phyloP scores from a whole-genome alignment of 2,329 filamentous ascomycete species.

The Alternaria sp. region DNA sequence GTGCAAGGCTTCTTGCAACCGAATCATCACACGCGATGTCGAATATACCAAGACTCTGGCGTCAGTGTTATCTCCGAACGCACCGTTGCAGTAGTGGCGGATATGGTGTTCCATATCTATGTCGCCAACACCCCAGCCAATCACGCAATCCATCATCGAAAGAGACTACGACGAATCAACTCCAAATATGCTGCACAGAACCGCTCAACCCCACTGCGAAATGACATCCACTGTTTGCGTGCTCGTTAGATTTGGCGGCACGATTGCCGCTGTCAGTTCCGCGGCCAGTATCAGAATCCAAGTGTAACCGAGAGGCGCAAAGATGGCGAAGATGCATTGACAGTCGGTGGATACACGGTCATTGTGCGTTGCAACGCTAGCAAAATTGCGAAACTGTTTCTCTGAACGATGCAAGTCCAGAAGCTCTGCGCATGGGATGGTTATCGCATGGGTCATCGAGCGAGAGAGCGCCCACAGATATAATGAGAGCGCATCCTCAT shows the following conservation, averaged over 20 bases:
- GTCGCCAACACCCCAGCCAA: constrained; percentile 39
- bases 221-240: not conserved
- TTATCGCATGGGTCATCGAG: not conserved
- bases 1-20: constrained; percentile 10
- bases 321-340: not conserved
- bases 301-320: not conserved
- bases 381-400: not conserved
- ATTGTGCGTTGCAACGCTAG: not conserved
- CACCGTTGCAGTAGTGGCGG: constrained; percentile 10
- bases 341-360: not conserved
- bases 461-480: constrained; percentile 1
- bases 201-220: not conserved
- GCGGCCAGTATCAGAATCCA: not conserved
- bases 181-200: constrained; percentile 2
- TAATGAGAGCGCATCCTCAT: constrained; percentile 1
- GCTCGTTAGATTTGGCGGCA: not conserved
- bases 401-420: not conserved
- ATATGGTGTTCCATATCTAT: constrained; percentile 22
- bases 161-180: constrained; percentile 29
- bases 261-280: not conserved
- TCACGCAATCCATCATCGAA: constrained; percentile 41
- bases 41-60: constrained; percentile 5
- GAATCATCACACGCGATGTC: constrained; percentile 2
- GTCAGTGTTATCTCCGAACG: constrained; percentile 11
- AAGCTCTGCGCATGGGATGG: not conserved